phyloP scores from a whole-genome alignment of 2,329 filamentous ascomycete genomes.

The Leptographium procerum region DNA sequence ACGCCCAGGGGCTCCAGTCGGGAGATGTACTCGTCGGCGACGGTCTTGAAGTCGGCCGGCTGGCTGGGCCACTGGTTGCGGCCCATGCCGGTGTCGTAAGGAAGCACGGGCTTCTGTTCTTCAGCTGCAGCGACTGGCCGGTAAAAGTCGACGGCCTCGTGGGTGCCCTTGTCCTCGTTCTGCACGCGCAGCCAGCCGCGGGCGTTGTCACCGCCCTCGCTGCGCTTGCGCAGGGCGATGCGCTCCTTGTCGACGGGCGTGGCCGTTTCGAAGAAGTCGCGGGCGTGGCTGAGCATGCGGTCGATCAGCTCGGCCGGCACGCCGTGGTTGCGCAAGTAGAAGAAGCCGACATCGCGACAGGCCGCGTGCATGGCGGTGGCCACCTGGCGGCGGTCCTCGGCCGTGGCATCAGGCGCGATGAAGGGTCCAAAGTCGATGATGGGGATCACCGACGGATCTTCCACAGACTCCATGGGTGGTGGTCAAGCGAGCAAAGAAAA shows the following conservation, averaged over 20 bases:
- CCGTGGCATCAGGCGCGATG: neutral
- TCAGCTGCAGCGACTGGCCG: neutral
- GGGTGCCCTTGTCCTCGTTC: conserved; percentile 1
- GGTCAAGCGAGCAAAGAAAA: too few species aligned
- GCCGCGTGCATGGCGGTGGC: neutral
- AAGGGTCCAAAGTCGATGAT: conserved; percentile 5
- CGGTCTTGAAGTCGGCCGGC: neutral
- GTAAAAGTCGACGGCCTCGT: conserved; percentile 6
- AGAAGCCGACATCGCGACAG: conserved; percentile 25
- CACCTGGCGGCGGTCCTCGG: neutral
- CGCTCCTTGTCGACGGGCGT: neutral
- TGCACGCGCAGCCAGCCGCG: conserved; percentile 5
- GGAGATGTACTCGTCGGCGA: conserved; percentile 1
- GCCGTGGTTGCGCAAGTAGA: conserved; percentile 41
- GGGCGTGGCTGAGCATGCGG: conserved; percentile 5
- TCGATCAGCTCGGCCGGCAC: conserved; percentile 22
- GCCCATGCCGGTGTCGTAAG: conserved; percentile 3
- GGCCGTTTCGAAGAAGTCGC: conserved; percentile 3
- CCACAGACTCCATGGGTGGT: neutral
- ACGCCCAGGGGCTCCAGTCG: neutral
- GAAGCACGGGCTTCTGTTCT: fast-evolving
- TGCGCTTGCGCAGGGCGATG: neutral
- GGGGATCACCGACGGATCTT: neutral
- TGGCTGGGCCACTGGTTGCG: conserved; percentile 1
- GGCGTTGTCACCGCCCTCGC: conserved; percentile 5